Evolutionary conservation across 2,329 filamentous ascomycete genomes (phyloP), one percentile per base, ranked within the genome.

Genomic region (Cordyceps farinosa): DNA sequence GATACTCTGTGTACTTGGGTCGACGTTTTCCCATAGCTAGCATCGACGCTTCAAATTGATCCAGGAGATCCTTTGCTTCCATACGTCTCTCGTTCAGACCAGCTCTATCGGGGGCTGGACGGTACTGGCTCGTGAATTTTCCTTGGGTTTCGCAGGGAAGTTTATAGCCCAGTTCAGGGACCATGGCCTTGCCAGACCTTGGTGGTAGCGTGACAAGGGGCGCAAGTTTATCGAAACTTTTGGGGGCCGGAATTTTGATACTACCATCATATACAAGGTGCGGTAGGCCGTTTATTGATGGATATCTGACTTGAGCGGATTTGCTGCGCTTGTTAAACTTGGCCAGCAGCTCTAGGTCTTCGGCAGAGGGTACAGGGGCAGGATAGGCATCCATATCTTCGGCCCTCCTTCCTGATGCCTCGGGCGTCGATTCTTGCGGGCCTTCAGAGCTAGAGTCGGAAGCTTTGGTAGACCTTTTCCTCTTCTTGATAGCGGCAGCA

Each of bases 1-100:
- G 78, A 67, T 80, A 80, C 61, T 80, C 78, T 4, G 78, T 79
- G 62, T 80, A 80, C 63, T 80, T 80, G 2, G 78, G 78, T 27
- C 78, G 74, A 29, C 77, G 73, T 66, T 77, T 78, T 17, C 78
- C 78, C 51, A 80, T 66, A 3, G 67, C 68, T 56, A 71, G 75
- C 78, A 80, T 80, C 9, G 75, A 72, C 47, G 68, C 72, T 47
- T 80, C 77, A 65, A 77, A 80, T 38, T 78, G 73, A 47, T 78
- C 76, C 29, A 80, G 67, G 2, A 78, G 63, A 3, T 65, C 61
- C 60, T 77, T 76, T 17, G 77, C 76, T 65, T 80, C 78, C 17
- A 71, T 69, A 22, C 73, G 74, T 38, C 78, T 72, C 63, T 80
- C 78, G 48, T 80, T 78, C 8, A 79, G 67, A 0, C 77, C 78